Evolutionary conservation across 2,329 filamentous ascomycete genomes (phyloP).

Genomic region (Daldinia sp.): DNA sequence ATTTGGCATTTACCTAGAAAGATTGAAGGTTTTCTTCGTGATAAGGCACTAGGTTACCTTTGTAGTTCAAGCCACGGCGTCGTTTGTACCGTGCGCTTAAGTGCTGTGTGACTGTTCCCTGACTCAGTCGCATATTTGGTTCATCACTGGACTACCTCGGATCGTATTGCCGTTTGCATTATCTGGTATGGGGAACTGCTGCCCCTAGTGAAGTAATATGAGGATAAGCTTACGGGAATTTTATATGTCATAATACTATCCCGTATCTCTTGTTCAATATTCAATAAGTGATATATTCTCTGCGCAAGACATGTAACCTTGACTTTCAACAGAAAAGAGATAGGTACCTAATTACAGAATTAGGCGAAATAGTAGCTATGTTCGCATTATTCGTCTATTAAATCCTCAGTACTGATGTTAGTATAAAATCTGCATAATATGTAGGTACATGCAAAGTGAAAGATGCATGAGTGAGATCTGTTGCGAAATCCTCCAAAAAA

Average conservation of each 20-base stretch:
- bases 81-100: neutral
- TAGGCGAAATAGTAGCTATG: no score
- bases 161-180: neutral
- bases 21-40: neutral
- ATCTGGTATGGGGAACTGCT: neutral
- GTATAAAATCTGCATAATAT: no score
- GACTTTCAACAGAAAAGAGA: neutral
- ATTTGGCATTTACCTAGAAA: neutral
- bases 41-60: neutral
- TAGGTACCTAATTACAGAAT: no score
- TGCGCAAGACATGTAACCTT: neutral
- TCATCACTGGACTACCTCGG: constrained; percentile 8
- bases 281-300: neutral
- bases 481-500: neutral
- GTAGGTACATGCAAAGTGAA: neutral
- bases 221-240: neutral
- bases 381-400: no score
- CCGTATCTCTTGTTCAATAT: neutral
- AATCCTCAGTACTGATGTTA: no score
- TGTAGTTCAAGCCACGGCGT: neutral
- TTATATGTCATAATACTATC: neutral
- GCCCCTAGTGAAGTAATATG: neutral
- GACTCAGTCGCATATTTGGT: constrained; percentile 23
- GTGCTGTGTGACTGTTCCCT: constrained; percentile 6
- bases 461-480: neutral